Conservation (phyloP, 2,329 filamentous ascomycete genomes). For the Cladophialophora psammophila region DNA sequence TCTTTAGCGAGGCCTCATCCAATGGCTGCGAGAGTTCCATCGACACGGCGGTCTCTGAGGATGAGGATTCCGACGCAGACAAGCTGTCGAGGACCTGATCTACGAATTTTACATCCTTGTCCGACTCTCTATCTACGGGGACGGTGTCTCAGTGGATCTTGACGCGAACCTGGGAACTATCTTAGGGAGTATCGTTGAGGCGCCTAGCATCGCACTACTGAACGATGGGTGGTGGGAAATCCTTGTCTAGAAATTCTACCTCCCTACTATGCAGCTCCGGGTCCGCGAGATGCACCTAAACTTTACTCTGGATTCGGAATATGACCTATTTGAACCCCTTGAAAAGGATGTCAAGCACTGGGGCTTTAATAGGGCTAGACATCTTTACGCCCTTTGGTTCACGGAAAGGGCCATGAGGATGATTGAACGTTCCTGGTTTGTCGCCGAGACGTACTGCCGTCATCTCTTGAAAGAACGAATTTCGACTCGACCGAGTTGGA, state of each 20-base stretch:
- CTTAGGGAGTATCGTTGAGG: no score
- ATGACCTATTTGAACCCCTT: conserved; percentile 16
- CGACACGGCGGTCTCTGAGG: no score
- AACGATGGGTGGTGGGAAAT: background rate
- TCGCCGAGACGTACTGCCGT: conserved; percentile 8
- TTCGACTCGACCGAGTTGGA: background rate
- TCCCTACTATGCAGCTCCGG: background rate
- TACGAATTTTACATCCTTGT: conserved; percentile 1
- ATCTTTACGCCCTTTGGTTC: conserved; percentile 15
- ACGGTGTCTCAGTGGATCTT: background rate
- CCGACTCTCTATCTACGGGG: conserved; percentile 2
- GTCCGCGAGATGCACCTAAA: background rate
- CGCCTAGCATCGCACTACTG: no score
- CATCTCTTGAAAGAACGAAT: conserved; percentile 6
- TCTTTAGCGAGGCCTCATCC: no score
- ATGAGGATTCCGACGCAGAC: background rate
- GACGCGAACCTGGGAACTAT: background rate
- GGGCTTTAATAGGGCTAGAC: conserved; percentile 5
- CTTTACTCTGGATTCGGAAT: conserved; percentile 22
- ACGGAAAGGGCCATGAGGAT: conserved; percentile 4
- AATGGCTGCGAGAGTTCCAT: no score
- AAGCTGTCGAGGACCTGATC: background rate
- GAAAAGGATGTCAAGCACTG: background rate
- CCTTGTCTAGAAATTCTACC: background rate
- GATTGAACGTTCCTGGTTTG: conserved; percentile 1